Conservation (phyloP, 2,329 filamentous ascomycete genomes). For the Alternaria hordeiaustralica region DNA sequence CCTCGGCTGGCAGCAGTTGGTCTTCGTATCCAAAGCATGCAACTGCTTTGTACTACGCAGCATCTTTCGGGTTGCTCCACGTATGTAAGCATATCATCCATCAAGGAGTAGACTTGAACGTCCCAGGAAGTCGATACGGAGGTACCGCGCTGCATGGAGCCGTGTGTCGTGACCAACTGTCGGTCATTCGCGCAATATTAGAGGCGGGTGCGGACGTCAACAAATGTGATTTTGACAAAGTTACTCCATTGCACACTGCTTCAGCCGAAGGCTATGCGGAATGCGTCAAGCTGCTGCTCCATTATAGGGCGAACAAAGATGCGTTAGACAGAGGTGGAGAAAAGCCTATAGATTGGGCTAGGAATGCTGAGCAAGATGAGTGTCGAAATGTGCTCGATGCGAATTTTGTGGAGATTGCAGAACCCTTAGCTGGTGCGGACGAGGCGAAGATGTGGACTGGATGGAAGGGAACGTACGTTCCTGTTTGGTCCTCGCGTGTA, state of each 20-base stretch:
- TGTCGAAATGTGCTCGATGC: background rate
- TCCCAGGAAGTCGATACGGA: background rate
- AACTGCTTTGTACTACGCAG: background rate
- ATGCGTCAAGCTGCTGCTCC: background rate
- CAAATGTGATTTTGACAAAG: background rate
- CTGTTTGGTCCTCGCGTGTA: background rate
- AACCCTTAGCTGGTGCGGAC: background rate
- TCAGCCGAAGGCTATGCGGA: background rate
- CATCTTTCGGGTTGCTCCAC: background rate
- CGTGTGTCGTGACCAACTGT: background rate
- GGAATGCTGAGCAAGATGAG: background rate
- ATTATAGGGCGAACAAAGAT: background rate
- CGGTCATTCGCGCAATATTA: background rate
- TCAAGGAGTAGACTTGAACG: background rate
- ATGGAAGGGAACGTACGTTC: background rate
- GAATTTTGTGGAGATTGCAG: background rate
- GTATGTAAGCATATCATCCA: background rate
- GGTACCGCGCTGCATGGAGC: background rate
- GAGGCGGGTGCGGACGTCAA: background rate
- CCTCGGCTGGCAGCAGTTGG: background rate
- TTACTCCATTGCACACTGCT: background rate
- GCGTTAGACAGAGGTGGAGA: background rate
- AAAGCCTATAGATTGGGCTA: background rate
- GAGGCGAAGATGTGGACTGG: background rate
- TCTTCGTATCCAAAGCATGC: background rate